These are phyloP conservation scores for Saccharomyces hybrid DNA, from an alignment of 1,139 yeast genomes.

Conservation along the genomic window DNA sequence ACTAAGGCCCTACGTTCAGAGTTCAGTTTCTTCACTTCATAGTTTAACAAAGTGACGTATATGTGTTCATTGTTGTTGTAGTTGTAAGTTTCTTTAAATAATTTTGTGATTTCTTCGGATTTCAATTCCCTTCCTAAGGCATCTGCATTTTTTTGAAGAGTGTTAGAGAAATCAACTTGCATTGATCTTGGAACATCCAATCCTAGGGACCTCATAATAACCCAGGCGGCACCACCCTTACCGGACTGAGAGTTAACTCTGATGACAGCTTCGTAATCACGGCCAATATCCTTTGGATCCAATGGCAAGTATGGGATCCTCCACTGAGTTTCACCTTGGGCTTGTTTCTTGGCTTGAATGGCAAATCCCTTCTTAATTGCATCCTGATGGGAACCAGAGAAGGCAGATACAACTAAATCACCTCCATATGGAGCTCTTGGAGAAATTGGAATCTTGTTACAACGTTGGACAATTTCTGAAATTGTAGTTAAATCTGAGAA, in stretches of 20 bases:
- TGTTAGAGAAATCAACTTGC: conserved; percentile 82
- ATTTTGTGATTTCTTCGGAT: conserved; percentile 62
- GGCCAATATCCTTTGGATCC: conserved; percentile 93
- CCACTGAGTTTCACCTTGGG: conserved; percentile 51
- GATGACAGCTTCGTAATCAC: conserved; percentile 95
- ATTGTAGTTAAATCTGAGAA: conserved; percentile 76
- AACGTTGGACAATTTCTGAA: conserved; percentile 81
- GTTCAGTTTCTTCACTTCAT: conserved; percentile 37
- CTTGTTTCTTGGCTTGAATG: conserved; percentile 44
- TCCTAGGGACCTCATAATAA: conserved; percentile 78
- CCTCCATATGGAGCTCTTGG: conserved; percentile 97
- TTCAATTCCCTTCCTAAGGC: conserved; percentile 76
- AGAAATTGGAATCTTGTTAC: conserved; percentile 91
- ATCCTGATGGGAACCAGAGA: conserved; percentile 95
- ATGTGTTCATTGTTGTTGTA: conserved; percentile 40
- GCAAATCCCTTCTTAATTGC: conserved; percentile 95
- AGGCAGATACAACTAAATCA: conserved; percentile 91
- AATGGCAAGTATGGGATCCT: conserved; percentile 89
- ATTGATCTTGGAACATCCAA: conserved; percentile 87
- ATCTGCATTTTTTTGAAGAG: conserved; percentile 81
- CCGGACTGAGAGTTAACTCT: conserved; percentile 99
- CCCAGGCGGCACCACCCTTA: conserved; percentile 99
- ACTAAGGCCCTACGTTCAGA: conserved; percentile 41
- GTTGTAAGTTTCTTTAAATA: conserved; percentile 69
- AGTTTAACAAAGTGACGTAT: conserved; percentile 42